Evolutionary conservation across 2,329 filamentous ascomycete genomes (phyloP).

Genomic region (Penicillium sclerotiorum): DNA sequence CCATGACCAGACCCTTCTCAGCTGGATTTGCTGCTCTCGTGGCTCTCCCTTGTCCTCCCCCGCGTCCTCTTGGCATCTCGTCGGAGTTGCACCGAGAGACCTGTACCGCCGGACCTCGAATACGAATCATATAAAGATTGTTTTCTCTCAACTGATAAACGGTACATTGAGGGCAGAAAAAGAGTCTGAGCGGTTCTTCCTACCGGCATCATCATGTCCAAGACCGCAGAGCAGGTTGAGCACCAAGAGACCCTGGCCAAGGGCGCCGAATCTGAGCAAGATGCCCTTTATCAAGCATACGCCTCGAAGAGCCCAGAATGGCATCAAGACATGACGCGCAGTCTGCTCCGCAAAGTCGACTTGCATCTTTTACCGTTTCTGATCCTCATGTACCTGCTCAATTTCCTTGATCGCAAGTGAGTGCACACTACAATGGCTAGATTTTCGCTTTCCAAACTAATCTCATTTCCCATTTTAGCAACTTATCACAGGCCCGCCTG

Average conservation of each 20-base stretch:
- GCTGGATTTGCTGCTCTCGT: background rate
- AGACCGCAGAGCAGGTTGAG: conserved; percentile 16
- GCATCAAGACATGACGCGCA: conserved; percentile 28
- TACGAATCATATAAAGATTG: background rate
- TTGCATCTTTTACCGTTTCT: conserved; percentile 32
- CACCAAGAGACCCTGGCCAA: conserved; percentile 9
- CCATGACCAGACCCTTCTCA: background rate
- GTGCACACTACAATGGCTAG: background rate
- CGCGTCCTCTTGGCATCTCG: background rate
- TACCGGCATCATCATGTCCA: conserved; percentile 5
- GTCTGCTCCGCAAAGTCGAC: conserved; percentile 32
- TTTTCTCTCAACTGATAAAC: background rate
- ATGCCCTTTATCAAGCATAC: conserved; percentile 31
- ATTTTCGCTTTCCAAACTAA: background rate
- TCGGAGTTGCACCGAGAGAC: conserved; percentile 13
- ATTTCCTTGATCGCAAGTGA: conserved; percentile 36
- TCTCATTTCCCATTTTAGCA: conserved; percentile 27
- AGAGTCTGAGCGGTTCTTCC: background rate
- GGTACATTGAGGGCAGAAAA: background rate
- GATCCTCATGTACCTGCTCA: conserved; percentile 35
- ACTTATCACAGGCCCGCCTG: conserved; percentile 59
- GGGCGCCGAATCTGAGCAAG: conserved; percentile 16
- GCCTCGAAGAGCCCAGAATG: conserved; percentile 29
- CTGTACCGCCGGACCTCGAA: background rate
- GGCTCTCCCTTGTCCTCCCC: background rate